Evolutionary conservation across 805 yeast species (phyloP).

Genomic region (Teunomyces kruisii): DNA sequence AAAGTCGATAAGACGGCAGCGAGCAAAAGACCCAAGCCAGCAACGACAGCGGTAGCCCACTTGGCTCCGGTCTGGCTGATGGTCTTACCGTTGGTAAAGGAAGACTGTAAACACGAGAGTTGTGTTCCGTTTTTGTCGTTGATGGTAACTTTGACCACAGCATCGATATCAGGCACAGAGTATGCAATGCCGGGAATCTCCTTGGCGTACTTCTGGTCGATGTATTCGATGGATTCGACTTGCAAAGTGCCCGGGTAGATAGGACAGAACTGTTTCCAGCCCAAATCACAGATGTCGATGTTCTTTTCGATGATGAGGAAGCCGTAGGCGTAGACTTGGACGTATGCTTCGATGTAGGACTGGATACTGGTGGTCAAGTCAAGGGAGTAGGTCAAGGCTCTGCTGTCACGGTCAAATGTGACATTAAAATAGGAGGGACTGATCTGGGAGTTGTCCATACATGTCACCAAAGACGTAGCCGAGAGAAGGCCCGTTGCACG

Average conservation of each 20-base stretch:
- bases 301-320: conserved; percentile 59
- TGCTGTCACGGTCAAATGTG: conserved; percentile 67
- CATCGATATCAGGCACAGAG: conserved; percentile 84
- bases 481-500: conserved; percentile 27
- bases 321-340: conserved; percentile 84
- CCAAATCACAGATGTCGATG: conserved; percentile 63
- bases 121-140: conserved; percentile 40
- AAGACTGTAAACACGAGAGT: conserved; percentile 75
- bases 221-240: conserved; percentile 66
- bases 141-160: conserved; percentile 60
- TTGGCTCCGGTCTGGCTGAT: conserved; percentile 62
- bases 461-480: conserved; percentile 82
- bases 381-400: conserved; percentile 65
- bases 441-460: conserved; percentile 75
- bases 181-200: conserved; percentile 83
- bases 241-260: conserved; percentile 78
- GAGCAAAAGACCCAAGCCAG: conserved; percentile 80
- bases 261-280: conserved; percentile 90
- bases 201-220: conserved; percentile 47
- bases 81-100: conserved; percentile 74
- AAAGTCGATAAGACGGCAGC: conserved; percentile 82
- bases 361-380: conserved; percentile 67
- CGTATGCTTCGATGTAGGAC: conserved; percentile 65
- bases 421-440: conserved; percentile 76
- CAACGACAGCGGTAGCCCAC: conserved; percentile 92